Percentiles rank a stretch among this genome's conserved stretches.
Conservation (phyloP, 352 stramenopile genomes). For the Globisporangium radiosum region DNA sequence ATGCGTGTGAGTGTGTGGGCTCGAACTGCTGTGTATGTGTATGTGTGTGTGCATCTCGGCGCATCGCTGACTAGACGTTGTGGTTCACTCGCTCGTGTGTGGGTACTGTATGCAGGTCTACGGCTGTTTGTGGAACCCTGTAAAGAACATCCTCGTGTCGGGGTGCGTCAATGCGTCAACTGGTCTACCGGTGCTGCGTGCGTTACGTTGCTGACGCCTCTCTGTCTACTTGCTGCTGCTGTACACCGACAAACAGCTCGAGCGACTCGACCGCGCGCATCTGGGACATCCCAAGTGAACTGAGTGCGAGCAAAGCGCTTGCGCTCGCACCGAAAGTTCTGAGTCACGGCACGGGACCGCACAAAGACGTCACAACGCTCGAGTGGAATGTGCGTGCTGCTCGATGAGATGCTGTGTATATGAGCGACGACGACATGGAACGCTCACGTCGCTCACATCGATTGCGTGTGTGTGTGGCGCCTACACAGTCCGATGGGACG, state of each 20-base stretch:
- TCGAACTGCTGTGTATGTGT: too few species aligned
- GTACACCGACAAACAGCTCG: constrained; percentile 29
- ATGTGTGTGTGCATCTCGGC: too few species aligned
- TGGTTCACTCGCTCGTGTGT: background rate
- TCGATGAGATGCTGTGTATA: background rate
- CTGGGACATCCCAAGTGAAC: constrained; percentile 86
- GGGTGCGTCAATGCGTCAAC: constrained; percentile 27
- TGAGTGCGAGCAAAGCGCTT: constrained; percentile 29
- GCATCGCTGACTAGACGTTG: too few species aligned
- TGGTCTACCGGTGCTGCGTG: background rate
- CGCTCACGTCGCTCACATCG: background rate
- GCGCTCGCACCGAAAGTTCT: constrained; percentile 45
- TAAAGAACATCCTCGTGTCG: constrained; percentile 93
- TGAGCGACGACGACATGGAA: background rate
- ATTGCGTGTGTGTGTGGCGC: background rate
- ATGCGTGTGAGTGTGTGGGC: too few species aligned
- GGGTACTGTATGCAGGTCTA: constrained; percentile 71
- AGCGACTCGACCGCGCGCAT: constrained; percentile 94
- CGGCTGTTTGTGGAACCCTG: constrained; percentile 96
- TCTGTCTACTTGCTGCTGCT: background rate
- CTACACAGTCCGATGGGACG: constrained; percentile 74
- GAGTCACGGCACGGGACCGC: constrained; percentile 78
- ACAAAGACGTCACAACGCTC: constrained; percentile 98
- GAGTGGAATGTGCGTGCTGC: constrained; percentile 91
- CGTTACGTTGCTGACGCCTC: background rate